These are phyloP conservation scores for Nemania sp. DNA, from an alignment of 2,329 filamentous ascomycete species.

Conservation along the genomic window DNA sequence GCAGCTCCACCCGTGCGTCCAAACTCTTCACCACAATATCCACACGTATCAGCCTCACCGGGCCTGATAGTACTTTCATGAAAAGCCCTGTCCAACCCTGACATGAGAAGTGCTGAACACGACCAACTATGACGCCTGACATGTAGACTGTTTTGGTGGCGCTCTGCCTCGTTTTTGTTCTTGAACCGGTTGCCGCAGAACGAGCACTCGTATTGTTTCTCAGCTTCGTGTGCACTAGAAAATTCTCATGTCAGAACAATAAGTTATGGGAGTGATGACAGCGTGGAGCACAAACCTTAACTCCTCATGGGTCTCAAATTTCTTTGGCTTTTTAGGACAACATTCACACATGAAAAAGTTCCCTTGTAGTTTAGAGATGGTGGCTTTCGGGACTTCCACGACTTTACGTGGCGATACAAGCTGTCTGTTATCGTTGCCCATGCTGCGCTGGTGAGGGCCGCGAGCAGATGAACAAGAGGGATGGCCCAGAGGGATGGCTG, in stretches of 20 bases:
- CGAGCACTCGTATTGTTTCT: conserved; percentile 93
- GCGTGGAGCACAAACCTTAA: conserved; percentile 65
- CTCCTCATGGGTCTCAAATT: conserved; percentile 84
- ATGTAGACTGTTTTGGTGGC: conserved; percentile 94
- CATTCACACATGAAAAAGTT: conserved; percentile 78
- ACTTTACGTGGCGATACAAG: conserved; percentile 56
- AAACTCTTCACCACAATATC: conserved; percentile 95
- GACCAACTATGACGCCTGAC: conserved; percentile 95
- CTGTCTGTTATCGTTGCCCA: conserved; percentile 47
- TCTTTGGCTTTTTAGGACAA: conserved; percentile 95
- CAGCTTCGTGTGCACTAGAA: conserved; percentile 79
- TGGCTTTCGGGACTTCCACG: conserved; percentile 53
- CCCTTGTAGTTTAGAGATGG: conserved; percentile 53
- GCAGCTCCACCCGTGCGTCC: conserved; percentile 50
- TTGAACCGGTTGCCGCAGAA: conserved; percentile 97
- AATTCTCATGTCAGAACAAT: conserved; percentile 31
- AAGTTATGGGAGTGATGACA: not conserved
- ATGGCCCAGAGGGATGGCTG: conserved; percentile 52
- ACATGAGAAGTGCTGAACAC: conserved; percentile 73
- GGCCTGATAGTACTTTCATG: conserved; percentile 74
- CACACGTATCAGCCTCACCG: conserved; percentile 77
- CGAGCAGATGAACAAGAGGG: conserved; percentile 54
- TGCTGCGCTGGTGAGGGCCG: conserved; percentile 49
- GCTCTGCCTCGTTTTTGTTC: conserved; percentile 97
- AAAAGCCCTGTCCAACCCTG: conserved; percentile 78